phyloP scores from a whole-genome alignment of 2,329 filamentous ascomycete species.

The Xylariales sp. region DNA sequence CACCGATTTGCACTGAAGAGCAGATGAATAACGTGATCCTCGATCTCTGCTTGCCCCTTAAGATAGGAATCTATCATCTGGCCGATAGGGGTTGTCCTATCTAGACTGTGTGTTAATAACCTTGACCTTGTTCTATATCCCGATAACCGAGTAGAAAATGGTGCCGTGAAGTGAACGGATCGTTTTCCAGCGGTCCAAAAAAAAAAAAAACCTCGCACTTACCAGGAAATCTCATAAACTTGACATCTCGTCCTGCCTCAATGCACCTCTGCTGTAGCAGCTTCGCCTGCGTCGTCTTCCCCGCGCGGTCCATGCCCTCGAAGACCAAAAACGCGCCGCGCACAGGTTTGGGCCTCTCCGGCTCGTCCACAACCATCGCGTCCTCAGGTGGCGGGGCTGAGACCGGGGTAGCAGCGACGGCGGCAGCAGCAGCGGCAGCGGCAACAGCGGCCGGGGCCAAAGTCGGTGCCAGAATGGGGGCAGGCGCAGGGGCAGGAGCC shows the following conservation, averaged over 20 bases:
- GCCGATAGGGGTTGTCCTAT: conserved; percentile 79
- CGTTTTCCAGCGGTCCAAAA: too few relatives aligned
- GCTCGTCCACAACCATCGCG: conserved; percentile 3
- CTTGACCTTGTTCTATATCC: too few relatives aligned
- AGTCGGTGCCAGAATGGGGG: conserved; percentile 1
- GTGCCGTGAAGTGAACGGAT: too few relatives aligned
- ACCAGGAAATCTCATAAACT: conserved; percentile 56
- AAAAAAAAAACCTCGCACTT: too few relatives aligned
- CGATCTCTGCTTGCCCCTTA: conserved; percentile 64
- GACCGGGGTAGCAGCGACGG: conserved; percentile 2
- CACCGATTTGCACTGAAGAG: conserved; percentile 89
- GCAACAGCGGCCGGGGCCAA: conserved; percentile 3
- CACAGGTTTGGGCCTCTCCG: conserved; percentile 18
- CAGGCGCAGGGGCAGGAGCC: neutral
- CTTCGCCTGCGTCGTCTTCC: conserved; percentile 87
- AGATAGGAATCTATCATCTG: conserved; percentile 84
- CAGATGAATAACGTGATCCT: conserved; percentile 86
- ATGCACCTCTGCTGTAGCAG: conserved; percentile 54
- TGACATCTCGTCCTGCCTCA: conserved; percentile 42
- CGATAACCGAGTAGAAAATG: too few relatives aligned
- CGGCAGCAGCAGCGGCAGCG: conserved; percentile 3
- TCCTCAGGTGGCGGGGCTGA: conserved; percentile 3
- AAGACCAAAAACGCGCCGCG: conserved; percentile 77
- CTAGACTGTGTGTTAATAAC: too few relatives aligned
- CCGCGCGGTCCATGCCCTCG: conserved; percentile 84